These are phyloP conservation scores for Phaeodactylum tricornutum DNA, from an alignment of 108 stramenopile genomes.

Conservation along the genomic window DNA sequence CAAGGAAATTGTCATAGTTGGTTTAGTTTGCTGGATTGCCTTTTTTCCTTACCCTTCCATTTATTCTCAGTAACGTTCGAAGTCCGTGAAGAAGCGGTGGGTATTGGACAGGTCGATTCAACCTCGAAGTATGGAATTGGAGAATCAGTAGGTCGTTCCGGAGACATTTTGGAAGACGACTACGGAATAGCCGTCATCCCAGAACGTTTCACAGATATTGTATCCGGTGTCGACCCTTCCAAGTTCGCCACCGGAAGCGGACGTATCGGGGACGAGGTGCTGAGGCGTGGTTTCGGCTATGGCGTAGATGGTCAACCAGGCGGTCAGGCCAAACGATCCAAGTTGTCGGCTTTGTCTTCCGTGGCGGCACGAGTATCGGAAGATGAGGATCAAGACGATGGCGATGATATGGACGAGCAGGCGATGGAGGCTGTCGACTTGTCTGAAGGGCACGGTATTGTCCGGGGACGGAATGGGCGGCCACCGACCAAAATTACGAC, in stretches of 20 bases:
- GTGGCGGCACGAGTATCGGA: constrained; percentile 8
- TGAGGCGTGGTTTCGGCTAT: constrained; percentile 66
- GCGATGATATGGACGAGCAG: constrained; percentile 48
- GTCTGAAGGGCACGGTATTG: constrained; percentile 78
- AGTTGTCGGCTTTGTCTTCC: constrained; percentile 7
- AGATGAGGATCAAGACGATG: constrained; percentile 36
- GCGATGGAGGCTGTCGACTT: constrained; percentile 71
- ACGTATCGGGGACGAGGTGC: constrained; percentile 69
- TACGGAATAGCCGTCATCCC: constrained; percentile 84
- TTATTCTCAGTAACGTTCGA: constrained; percentile 58
- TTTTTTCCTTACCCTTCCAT: background rate
- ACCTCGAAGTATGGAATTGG: constrained; percentile 71
- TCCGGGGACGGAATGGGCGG: constrained; percentile 76
- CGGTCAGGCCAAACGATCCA: background rate
- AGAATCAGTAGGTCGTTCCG: constrained; percentile 51
- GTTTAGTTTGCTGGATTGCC: background rate
- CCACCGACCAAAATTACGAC: constrained; percentile 71
- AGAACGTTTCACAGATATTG: constrained; percentile 81
- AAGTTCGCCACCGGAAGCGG: constrained; percentile 64
- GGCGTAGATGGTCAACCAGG: constrained; percentile 31
- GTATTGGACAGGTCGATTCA: constrained; percentile 75
- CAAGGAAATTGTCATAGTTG: background rate
- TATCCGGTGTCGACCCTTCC: constrained; percentile 78
- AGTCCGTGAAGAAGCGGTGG: constrained; percentile 70
- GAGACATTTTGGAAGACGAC: constrained; percentile 71